A percentile compares a stretch with the other conserved stretches of the same genome.
Conservation (phyloP, 2,329 filamentous ascomycete species). For the Aphanocladium album region DNA sequence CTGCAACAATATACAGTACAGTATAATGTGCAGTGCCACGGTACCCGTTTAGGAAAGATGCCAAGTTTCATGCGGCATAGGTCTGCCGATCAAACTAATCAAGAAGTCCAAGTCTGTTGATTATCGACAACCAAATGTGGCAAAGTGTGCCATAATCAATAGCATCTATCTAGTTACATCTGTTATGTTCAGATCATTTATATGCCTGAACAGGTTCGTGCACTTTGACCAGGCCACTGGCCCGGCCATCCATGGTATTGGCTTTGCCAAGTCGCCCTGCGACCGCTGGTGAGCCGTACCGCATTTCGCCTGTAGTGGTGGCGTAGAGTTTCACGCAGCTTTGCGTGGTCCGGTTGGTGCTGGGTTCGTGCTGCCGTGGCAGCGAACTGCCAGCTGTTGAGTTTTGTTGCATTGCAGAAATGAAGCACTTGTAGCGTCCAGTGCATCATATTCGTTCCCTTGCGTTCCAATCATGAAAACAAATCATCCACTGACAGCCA, state of each 20-base stretch:
- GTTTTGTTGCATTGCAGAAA: neutral
- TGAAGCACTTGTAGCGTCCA: neutral
- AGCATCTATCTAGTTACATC: too few species aligned
- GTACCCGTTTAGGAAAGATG: too few species aligned
- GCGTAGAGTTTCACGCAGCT: neutral
- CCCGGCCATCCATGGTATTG: neutral
- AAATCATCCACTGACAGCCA: slow-evolving; percentile 40
- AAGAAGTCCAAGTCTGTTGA: too few species aligned
- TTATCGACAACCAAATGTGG: too few species aligned
- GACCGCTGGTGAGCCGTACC: neutral
- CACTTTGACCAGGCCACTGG: too few species aligned
- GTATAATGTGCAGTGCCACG: too few species aligned
- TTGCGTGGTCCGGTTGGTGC: neutral
- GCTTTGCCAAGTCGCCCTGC: neutral
- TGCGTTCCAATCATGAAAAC: slow-evolving; percentile 28
- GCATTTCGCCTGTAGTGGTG: neutral
- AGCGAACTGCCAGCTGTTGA: neutral
- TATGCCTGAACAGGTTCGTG: too few species aligned
- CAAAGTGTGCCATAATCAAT: too few species aligned
- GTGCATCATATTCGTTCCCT: neutral
- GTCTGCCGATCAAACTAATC: too few species aligned
- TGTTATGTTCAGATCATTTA: too few species aligned
- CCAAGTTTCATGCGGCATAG: too few species aligned
- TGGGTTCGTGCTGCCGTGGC: neutral
- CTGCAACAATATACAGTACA: too few species aligned